These are phyloP conservation scores for Vachellia pachyceras DNA, from an alignment of 306 rosid species.

Conservation along the genomic window DNA sequence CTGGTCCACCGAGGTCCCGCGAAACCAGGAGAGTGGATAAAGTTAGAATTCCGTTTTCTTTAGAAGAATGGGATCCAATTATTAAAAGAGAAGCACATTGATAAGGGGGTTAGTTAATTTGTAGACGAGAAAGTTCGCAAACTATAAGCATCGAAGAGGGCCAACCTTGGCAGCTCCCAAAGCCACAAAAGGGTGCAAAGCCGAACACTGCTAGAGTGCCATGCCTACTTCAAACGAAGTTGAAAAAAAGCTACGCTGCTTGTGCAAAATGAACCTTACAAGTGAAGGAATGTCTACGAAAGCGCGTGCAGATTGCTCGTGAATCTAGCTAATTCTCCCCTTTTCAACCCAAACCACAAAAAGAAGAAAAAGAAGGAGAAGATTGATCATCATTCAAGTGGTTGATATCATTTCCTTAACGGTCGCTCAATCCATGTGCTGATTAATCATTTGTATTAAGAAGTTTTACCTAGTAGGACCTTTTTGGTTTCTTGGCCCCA, in stretches of 20 bases:
- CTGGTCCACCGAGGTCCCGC: slow-evolving; percentile 32
- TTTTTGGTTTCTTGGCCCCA: not conserved
- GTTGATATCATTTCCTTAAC: slow-evolving; percentile 38
- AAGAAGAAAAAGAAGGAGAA: not conserved
- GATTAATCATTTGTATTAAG: slow-evolving; percentile 45
- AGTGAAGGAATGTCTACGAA: slow-evolving; percentile 34
- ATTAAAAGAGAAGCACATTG: slow-evolving; percentile 36
- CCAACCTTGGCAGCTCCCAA: not conserved
- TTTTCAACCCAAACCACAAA: not conserved
- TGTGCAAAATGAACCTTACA: slow-evolving; percentile 22
- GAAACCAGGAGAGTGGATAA: slow-evolving; percentile 33
- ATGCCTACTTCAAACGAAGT: not conserved
- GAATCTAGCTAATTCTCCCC: slow-evolving; percentile 32
- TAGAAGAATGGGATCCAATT: not conserved
- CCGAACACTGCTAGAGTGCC: not conserved
- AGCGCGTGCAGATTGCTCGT: slow-evolving; percentile 27
- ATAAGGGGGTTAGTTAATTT: slow-evolving; percentile 31
- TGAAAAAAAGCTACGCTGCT: not conserved
- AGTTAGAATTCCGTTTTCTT: slow-evolving; percentile 28
- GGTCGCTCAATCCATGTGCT: slow-evolving; percentile 51
- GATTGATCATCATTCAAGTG: not conserved
- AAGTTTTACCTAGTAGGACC: slow-evolving; percentile 13
- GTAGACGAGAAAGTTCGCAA: slow-evolving; percentile 27
- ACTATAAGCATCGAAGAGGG: slow-evolving; percentile 11
- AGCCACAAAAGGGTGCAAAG: not conserved